Base-by-base conservation (phyloP, 768 basidiomycete species). In the Mycena vulgaris region DNA sequence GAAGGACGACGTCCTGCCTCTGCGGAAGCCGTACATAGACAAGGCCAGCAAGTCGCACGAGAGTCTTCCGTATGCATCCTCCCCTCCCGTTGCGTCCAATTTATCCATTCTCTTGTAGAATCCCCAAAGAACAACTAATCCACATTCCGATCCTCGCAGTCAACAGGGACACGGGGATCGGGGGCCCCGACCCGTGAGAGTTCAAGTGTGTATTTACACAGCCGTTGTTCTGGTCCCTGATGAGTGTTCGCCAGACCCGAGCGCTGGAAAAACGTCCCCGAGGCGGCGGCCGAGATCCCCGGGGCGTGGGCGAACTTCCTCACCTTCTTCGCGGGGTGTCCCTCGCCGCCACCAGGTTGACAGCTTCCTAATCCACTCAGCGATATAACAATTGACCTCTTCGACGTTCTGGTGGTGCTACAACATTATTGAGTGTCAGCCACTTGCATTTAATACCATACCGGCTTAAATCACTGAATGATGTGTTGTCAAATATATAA, bases 161-260 rank as follows among this genome's bases (percentile, higher is more conserved):
- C 30, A 90, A 93, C 72, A 80, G 85, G 9, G 82, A 84, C 13
- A 83, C 83, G 69, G 79, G 76, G 11, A 76, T 92, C 0, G 93
- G 91, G 91, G 91, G 92, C 16, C 81, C 85, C 10, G 91, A 93
- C 75, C 87, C 89, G 0, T 49, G 68, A n/a, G 87, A 89, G 53
- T 93, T 92, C 84, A 88, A 78, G 90, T 89, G 63, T 57, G n/a
- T n/a, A n/a, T n/a, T n/a, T n/a, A n/a, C n/a, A n/a, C n/a, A n/a
- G n/a, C n/a, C n/a, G n/a, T n/a, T n/a, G n/a, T n/a, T n/a, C n/a
- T n/a, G 84, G 28, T 66, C 4, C 9, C 19, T 42, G 23, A 27
- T 58, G 17, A 17, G 35, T 6, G 1, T 52, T 21, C 63, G n/a
- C 25, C 69, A 92, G 89, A 71, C 92, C 92, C 0, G 91, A 92